A percentile compares a stretch with the other conserved stretches of the same genome.
phyloP scores from a whole-genome alignment of 2,329 filamentous ascomycete species.

The Pyrenochaeta sp. region DNA sequence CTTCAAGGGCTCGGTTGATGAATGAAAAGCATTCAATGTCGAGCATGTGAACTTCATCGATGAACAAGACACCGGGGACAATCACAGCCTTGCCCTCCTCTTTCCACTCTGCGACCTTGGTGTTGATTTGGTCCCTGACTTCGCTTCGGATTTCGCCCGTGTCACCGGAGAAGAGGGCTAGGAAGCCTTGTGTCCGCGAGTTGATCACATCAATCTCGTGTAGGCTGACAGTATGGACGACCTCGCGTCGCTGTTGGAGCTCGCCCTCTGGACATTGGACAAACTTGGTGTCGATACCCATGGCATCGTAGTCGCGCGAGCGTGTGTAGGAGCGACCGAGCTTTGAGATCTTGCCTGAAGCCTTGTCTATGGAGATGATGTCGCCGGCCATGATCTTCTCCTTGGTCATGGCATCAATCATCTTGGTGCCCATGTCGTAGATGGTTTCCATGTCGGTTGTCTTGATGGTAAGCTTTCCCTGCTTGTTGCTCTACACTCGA shows the following conservation, averaged over 20 bases:
- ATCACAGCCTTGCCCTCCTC: conserved; percentile 99
- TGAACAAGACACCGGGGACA: conserved; percentile 94
- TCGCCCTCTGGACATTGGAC: conserved; percentile 97
- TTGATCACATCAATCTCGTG: conserved; percentile 99
- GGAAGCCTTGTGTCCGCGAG: conserved; percentile 95
- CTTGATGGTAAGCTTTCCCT: conserved; percentile 99
- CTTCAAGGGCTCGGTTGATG: conserved; percentile 95
- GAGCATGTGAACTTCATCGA: conserved; percentile 99
- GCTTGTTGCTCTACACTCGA: conserved; percentile 83
- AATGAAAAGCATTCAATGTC: conserved; percentile 99
- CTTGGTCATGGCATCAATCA: conserved; percentile 99
- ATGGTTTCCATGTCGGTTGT: conserved; percentile 99
- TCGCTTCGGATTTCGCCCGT: conserved; percentile 98
- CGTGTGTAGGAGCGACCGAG: conserved; percentile 93
- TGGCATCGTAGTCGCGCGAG: conserved; percentile 97
- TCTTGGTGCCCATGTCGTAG: conserved; percentile 99
- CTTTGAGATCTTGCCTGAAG: conserved; percentile 97
- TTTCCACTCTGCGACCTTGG: conserved; percentile 98
- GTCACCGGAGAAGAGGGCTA: conserved; percentile 96
- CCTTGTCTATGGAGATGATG: conserved; percentile 98
- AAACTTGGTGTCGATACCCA: conserved; percentile 98
- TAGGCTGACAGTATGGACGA: conserved; percentile 93
- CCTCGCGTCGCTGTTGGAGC: conserved; percentile 95
- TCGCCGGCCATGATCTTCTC: conserved; percentile 99
- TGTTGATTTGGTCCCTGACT: conserved; percentile 98